Percentiles rank a stretch among this genome's conserved stretches.
phyloP scores from a whole-genome alignment of 257 asterid species.

The Scutellaria minor region DNA sequence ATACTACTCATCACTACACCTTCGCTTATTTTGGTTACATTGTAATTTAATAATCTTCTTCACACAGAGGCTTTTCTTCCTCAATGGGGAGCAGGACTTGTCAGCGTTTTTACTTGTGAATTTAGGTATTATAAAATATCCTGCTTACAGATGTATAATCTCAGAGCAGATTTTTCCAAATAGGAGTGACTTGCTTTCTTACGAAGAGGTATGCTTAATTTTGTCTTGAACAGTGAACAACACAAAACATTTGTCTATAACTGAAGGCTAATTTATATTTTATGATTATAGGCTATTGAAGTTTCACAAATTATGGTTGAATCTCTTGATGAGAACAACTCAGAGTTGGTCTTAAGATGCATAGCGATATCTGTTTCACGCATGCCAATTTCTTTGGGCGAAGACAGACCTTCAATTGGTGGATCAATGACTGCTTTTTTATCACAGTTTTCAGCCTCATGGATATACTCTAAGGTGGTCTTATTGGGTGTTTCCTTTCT shows the following conservation, averaged over 20 bases:
- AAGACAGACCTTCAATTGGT: slow-evolving; percentile 46
- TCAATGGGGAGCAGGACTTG: slow-evolving; percentile 92
- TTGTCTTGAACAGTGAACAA: slow-evolving; percentile 6
- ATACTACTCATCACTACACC: slow-evolving; percentile 6
- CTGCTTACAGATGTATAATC: slow-evolving; percentile 73
- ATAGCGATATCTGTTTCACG: slow-evolving; percentile 63
- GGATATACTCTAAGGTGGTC: slow-evolving; percentile 91
- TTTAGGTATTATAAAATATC: slow-evolving; percentile 86
- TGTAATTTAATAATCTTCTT: slow-evolving; percentile 34
- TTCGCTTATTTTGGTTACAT: slow-evolving; percentile 28
- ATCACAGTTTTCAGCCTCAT: slow-evolving; percentile 74
- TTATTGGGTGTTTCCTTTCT: slow-evolving; percentile 83
- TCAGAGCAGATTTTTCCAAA: slow-evolving; percentile 62
- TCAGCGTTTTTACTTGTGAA: slow-evolving; percentile 90
- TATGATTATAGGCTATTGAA: slow-evolving; percentile 74
- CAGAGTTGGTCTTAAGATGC: slow-evolving; percentile 69
- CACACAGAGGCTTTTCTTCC: slow-evolving; percentile 92
- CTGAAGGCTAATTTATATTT: slow-evolving; percentile 15
- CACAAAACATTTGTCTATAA: slow-evolving; percentile 21
- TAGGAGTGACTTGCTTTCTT: slow-evolving; percentile 72
- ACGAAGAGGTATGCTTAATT: slow-evolving; percentile 74
- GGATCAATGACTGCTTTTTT: slow-evolving; percentile 56
- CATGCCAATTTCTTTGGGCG: slow-evolving; percentile 48
- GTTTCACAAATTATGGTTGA: slow-evolving; percentile 89
- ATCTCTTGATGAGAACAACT: slow-evolving; percentile 64